These are phyloP conservation scores for Talaromyces funiculosus DNA, from an alignment of 2,329 filamentous ascomycete genomes.

Conservation along the genomic window DNA sequence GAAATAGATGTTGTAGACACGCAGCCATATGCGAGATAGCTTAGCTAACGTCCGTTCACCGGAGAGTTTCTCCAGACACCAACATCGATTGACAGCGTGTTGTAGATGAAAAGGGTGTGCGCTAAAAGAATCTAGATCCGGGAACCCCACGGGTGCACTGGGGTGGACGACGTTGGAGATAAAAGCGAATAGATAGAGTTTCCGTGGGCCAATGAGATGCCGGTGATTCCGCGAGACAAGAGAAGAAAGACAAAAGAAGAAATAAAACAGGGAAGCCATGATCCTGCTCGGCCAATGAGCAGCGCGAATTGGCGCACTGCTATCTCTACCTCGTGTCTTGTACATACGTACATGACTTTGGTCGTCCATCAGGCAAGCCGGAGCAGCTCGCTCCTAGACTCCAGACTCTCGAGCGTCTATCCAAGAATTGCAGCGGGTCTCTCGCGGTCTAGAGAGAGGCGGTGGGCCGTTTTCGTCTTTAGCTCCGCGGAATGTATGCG, in stretches of 20 bases:
- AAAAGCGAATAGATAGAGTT: not conserved
- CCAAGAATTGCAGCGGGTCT: not conserved
- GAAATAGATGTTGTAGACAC: not conserved
- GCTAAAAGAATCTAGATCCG: not conserved
- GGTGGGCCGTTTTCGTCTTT: constrained; percentile 2
- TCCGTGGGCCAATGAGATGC: not conserved
- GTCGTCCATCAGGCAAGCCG: not conserved
- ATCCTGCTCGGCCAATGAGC: not conserved
- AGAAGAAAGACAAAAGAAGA: not conserved
- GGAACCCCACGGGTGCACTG: not conserved
- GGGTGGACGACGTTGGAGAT: not conserved
- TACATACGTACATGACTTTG: too few relatives aligned
- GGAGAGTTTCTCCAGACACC: not conserved
- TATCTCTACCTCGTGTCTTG: too few relatives aligned
- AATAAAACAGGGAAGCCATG: not conserved
- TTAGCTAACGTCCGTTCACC: not conserved
- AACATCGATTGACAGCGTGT: not conserved
- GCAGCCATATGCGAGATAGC: not conserved
- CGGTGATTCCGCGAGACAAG: not conserved
- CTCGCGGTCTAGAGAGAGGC: constrained; percentile 2
- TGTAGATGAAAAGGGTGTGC: not conserved
- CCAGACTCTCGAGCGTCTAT: too few relatives aligned
- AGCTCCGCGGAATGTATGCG: too few relatives aligned
- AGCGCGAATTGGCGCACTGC: not conserved
- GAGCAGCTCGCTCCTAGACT: not conserved